Percentiles rank a stretch among this genome's conserved stretches.
Evolutionary conservation across 2,329 filamentous ascomycete genomes (phyloP).

Genomic region (Aspergillus ochraceus): DNA sequence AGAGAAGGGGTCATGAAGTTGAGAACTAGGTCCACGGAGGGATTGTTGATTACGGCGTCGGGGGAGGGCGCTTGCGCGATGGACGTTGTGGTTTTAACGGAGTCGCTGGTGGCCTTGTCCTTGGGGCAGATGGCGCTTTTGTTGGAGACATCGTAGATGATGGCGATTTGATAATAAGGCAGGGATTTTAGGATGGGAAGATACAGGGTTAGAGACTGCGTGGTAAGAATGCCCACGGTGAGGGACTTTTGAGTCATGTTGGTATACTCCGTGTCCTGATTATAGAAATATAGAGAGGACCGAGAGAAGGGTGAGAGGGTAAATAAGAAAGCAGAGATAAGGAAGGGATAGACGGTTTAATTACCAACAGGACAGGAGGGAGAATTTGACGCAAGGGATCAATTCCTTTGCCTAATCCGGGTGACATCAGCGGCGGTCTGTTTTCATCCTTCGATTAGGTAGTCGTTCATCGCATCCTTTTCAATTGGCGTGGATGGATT

Average conservation of each 20-base stretch:
- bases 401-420: background rate
- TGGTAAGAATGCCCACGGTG: conserved; percentile 37
- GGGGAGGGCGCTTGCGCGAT: background rate
- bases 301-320: background rate
- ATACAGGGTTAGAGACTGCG: conserved; percentile 53
- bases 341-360: background rate
- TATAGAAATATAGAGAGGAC: no score
- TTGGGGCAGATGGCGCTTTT: background rate
- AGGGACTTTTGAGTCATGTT: conserved; percentile 26
- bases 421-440: background rate
- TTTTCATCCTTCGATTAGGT: background rate
- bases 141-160: conserved; percentile 54
- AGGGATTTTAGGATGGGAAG: conserved; percentile 51
- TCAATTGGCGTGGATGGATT: background rate
- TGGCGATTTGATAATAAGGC: conserved; percentile 47
- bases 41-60: conserved; percentile 50
- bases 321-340: background rate
- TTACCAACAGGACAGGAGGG: background rate
- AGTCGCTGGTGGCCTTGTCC: conserved; percentile 3
- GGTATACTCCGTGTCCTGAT: background rate
- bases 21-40: conserved; percentile 40
- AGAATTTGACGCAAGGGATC: background rate
- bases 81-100: background rate
- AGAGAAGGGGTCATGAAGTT: conserved; percentile 59
- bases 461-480: background rate